Conservation (phyloP, 1,139 yeast species). For the Sugiyamaella pinicola region DNA sequence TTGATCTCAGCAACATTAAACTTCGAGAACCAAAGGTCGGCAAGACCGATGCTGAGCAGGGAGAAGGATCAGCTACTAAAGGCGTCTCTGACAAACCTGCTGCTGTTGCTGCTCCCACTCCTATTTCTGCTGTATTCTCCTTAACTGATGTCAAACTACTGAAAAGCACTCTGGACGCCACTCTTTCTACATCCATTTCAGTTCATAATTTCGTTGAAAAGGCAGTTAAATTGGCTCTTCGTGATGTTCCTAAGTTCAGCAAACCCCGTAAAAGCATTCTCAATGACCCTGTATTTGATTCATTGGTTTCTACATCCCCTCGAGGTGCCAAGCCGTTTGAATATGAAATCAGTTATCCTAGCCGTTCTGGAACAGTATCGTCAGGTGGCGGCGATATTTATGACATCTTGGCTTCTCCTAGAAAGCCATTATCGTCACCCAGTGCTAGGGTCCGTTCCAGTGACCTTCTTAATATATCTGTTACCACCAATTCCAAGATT, state of each 20-base stretch:
- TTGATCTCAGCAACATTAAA: conserved; percentile 67
- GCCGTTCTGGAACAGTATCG: conserved; percentile 30
- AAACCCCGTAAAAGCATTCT: conserved; percentile 48
- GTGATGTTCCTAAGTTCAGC: conserved; percentile 47
- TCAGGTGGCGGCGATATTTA: conserved; percentile 50
- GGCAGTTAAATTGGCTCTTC: conserved; percentile 47
- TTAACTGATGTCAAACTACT: conserved; percentile 32
- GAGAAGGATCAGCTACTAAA: conserved; percentile 21
- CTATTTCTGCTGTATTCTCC: conserved; percentile 26
- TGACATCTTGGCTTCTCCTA: conserved; percentile 44
- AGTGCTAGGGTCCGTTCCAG: conserved; percentile 31
- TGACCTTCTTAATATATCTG: conserved; percentile 41
- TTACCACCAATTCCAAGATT: conserved; percentile 52
- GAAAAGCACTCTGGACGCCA: conserved; percentile 37
- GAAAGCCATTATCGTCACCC: conserved; percentile 32
- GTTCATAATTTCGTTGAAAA: conserved; percentile 41
- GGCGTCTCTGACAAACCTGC: conserved; percentile 25
- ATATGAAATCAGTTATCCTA: conserved; percentile 56
- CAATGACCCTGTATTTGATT: conserved; percentile 71
- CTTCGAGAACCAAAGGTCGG: conserved; percentile 28
- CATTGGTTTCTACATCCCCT: conserved; percentile 50
- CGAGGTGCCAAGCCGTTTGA: conserved; percentile 51
- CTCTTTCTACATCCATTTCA: conserved; percentile 38
- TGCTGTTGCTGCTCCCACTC: conserved; percentile 22
- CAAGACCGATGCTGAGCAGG: conserved; percentile 12